Evolutionary conservation across 331 rosid genomes (phyloP).

Genomic region (Stylosanthes scabra): DNA sequence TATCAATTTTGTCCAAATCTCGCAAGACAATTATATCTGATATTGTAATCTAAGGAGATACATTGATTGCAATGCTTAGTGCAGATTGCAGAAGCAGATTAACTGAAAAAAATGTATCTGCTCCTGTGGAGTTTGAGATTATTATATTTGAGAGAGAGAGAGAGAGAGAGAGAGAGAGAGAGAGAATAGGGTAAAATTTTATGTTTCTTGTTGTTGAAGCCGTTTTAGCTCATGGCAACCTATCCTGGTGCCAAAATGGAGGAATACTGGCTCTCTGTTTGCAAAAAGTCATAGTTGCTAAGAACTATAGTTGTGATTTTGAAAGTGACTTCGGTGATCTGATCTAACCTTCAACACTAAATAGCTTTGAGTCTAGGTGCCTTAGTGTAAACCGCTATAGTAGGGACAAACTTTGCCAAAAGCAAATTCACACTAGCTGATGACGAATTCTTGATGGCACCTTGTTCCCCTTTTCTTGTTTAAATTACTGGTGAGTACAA

Average conservation of each 20-base stretch:
- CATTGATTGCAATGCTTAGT: slow-evolving; percentile 4
- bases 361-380: neutral
- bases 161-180: neutral
- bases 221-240: neutral
- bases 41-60: slow-evolving; percentile 11
- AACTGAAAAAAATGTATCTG: neutral
- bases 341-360: slow-evolving; percentile 10
- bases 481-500: neutral
- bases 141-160: neutral
- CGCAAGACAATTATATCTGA: neutral
- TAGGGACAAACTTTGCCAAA: slow-evolving; percentile 4
- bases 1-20: neutral
- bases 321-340: neutral
- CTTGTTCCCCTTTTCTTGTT: slow-evolving; percentile 4
- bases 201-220: neutral
- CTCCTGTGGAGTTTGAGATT: neutral
- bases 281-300: neutral
- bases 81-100: slow-evolving; percentile 22
- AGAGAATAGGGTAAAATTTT: neutral
- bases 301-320: neutral
- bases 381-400: neutral
- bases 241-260: neutral
- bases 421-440: slow-evolving; percentile 15
- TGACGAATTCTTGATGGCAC: neutral
- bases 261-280: slow-evolving; percentile 18